Evolutionary conservation across 75 land plant species (phyloP).

Genomic region (Pinus tabuliformis): DNA sequence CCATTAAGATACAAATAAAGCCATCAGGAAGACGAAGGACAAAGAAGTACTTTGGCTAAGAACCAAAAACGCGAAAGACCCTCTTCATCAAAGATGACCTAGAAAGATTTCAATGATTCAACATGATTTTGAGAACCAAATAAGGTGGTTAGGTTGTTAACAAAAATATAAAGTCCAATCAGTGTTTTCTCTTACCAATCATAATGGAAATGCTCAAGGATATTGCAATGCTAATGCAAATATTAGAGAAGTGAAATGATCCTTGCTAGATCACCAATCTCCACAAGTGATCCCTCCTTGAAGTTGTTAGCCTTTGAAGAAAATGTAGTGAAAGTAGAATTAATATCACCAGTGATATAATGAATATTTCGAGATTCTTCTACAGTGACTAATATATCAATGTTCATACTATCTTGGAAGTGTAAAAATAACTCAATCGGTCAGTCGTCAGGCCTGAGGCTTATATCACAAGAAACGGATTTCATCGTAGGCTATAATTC

Average conservation of each 20-base stretch:
- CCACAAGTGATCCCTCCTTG: constrained; percentile 52
- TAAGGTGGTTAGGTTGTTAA: neutral
- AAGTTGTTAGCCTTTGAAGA: constrained; percentile 24
- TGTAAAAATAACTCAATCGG: too few relatives aligned
- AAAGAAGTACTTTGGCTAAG: constrained; percentile 54
- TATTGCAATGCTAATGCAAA: neutral
- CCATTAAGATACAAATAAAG: too few relatives aligned
- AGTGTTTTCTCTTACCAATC: neutral
- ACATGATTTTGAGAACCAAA: constrained; percentile 8
- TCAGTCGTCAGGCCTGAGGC: too few relatives aligned
- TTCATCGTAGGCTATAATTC: too few relatives aligned
- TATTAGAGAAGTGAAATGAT: neutral
- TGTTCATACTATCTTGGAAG: too few relatives aligned
- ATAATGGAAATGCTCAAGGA: neutral
- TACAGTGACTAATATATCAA: too few relatives aligned
- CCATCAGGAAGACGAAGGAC: too few relatives aligned
- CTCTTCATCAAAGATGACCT: constrained; percentile 71
- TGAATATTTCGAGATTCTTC: too few relatives aligned
- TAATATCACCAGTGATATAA: too few relatives aligned
- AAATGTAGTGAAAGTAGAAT: neutral
- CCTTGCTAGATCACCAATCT: constrained; percentile 29
- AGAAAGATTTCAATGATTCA: constrained; percentile 7
- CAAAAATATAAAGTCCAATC: neutral
- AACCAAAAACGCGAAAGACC: constrained; percentile 72
- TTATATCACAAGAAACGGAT: too few relatives aligned